Base-by-base conservation (phyloP, 306 rosid species). In the Senna tora region DNA sequence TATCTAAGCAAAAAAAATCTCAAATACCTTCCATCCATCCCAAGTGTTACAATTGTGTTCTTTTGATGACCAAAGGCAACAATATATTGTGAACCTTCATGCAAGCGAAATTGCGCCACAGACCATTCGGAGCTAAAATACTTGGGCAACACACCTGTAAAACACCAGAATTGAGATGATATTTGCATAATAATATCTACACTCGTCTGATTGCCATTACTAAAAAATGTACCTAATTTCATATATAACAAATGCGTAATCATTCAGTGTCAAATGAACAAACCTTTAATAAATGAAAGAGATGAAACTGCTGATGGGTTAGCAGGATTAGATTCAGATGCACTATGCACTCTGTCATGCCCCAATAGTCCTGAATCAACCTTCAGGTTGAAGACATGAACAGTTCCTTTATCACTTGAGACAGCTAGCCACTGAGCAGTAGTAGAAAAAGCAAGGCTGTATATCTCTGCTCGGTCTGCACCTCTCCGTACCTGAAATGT, bases 341-440 rank as follows among this genome's bases (percentile, higher is more conserved):
- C 61, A 63, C 38, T 61, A 47, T 66, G 80, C 2, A 81, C 59
- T 77, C 82, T 83, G 25, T 82, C 92, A 82, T 43, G 80, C 28
- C 84, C 88, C 74, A 79, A 55, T 42, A 81, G 57, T 62, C 82
- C 90, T 15, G 97, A 83, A 84, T 86, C 90, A 75, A 87, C 86
- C 83, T 89, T 89, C 19, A 93, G 74, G 59, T 79, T 81, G 79
- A 93, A 93, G 52, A 90, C 94, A 76, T 93, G 98, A 71, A 90
- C 94, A 0, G 97, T 93, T 36, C 97, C 97, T 85, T 90, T 93
- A 77, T 89, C 96, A 80, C 97, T 93, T 6, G 94, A 90, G 58
- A 90, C 97, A 39, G 97, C 97, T 52, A 93, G 71, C 96, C 98
- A 93, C 85, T 86, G 92, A 3, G 88, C 92, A 22, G 87, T 80